Evolutionary conservation across 2,329 filamentous ascomycete species (phyloP).

Genomic region (Penicillium frequentans): DNA sequence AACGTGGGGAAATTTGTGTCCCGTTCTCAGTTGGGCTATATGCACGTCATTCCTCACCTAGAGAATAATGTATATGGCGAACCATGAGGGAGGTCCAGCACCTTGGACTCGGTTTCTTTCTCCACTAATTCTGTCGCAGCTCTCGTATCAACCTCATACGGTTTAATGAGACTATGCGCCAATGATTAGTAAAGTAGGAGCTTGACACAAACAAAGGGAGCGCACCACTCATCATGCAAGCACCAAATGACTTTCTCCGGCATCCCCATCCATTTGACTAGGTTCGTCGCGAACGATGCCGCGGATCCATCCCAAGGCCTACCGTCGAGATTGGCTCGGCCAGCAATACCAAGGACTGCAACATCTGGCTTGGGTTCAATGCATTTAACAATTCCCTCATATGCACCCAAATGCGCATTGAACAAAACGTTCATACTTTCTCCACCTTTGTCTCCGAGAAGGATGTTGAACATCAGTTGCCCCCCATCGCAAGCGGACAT

Average conservation of each 20-base stretch:
- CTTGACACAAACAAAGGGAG: too few relatives aligned
- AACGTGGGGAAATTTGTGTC: too few relatives aligned
- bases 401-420: background rate
- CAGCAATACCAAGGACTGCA: background rate
- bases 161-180: background rate
- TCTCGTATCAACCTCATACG: background rate
- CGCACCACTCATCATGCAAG: background rate
- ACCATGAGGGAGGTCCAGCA: background rate
- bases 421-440: background rate
- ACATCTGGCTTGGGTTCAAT: background rate
- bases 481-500: background rate
- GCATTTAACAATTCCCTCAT: background rate
- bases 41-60: background rate
- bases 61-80: background rate
- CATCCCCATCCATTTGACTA: background rate
- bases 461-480: background rate
- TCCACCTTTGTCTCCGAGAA: background rate
- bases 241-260: background rate
- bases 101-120: background rate
- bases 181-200: background rate
- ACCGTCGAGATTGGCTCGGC: background rate
- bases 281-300: background rate
- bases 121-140: background rate
- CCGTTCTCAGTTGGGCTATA: too few relatives aligned
- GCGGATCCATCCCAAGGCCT: background rate